phyloP scores from a whole-genome alignment of 768 basidiomycete genomes.

The Ramaria sp. region DNA sequence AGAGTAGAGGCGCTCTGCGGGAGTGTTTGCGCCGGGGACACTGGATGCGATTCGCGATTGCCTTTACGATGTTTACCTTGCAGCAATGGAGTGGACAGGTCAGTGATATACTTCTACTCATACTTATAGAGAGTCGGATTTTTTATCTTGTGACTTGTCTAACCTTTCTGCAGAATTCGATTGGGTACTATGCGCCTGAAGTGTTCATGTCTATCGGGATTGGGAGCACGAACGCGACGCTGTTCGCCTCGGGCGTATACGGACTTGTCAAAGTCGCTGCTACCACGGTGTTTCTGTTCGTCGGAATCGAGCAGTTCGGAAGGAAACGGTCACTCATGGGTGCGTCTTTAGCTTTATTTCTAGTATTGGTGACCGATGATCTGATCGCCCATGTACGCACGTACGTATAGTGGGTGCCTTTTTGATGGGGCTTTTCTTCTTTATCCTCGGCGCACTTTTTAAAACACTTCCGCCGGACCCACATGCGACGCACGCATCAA shows the following conservation, averaged over 20 bases:
- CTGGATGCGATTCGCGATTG: conserved; percentile 74
- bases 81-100: conserved; percentile 77
- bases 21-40: conserved; percentile 78
- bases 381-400: not conserved
- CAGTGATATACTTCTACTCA: not conserved
- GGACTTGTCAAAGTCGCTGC: conserved; percentile 58
- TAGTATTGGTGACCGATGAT: conserved; percentile 35
- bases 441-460: conserved; percentile 75
- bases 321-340: conserved; percentile 47
- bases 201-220: conserved; percentile 52
- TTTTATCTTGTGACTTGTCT: not conserved
- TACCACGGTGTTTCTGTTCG: conserved; percentile 54
- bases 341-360: conserved; percentile 37
- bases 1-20: conserved; percentile 54
- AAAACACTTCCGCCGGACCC: conserved; percentile 57
- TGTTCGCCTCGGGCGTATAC: conserved; percentile 67
- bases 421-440: conserved; percentile 65
- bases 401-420: not conserved
- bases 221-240: conserved; percentile 47
- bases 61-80: conserved; percentile 65
- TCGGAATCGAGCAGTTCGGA: conserved; percentile 57
- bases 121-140: too few relatives aligned
- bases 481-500: conserved; percentile 9
- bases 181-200: conserved; percentile 66
- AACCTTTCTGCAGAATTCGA: conserved; percentile 37